Base-by-base conservation (phyloP, 805 yeast species). In the Blastobotrys terrestris region DNA sequence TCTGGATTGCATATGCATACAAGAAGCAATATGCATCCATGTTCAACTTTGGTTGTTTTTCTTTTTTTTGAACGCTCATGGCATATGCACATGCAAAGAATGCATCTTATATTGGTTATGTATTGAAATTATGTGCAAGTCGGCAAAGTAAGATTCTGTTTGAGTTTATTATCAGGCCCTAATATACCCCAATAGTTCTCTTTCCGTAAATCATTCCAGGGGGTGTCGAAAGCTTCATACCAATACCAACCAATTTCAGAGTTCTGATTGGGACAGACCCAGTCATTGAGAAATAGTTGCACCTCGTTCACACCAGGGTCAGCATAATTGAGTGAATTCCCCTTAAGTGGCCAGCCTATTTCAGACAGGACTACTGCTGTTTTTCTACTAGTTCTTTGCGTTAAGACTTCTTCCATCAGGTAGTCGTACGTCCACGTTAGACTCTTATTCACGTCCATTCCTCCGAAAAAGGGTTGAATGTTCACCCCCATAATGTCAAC, bases 131-230 rank as follows among this genome's bases (percentile, higher is more conserved):
- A 15, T 8, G 5, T 22, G 54, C 75, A 75, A 8, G 52, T 51
- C 13, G 83, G 82, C n/a, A 79, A 64, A 2, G 50, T 53, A 4
- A 78, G 63, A 5, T 3, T 66, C 62, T 58, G 81, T 26, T 11
- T 82, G 55, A 78, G 56, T 41, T 68, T 64, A 49, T 87, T 66
- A 50, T 79, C 75, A 4, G 62, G 58, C 1, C 75, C 71, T 59
- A 84, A 82, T 6, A 84, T 54, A 0, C 89, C 91, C 89, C 89
- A 84, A 57, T 83, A 80, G 0, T 86, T 75, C 60, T 84, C 89
- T 88, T 88, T 83, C 51, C 66, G 14, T 3, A 22, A 21, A 31
- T 35, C 42, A 58, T 83, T 84, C 87, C 87, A 83, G 0, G 87
- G 86, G 60, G 82, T 87, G 67, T 84, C 87, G 67, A 81, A 83